Percentiles rank a stretch among this genome's conserved stretches.
Conservation (phyloP, 805 yeast species). For the Candida wancherniae region DNA sequence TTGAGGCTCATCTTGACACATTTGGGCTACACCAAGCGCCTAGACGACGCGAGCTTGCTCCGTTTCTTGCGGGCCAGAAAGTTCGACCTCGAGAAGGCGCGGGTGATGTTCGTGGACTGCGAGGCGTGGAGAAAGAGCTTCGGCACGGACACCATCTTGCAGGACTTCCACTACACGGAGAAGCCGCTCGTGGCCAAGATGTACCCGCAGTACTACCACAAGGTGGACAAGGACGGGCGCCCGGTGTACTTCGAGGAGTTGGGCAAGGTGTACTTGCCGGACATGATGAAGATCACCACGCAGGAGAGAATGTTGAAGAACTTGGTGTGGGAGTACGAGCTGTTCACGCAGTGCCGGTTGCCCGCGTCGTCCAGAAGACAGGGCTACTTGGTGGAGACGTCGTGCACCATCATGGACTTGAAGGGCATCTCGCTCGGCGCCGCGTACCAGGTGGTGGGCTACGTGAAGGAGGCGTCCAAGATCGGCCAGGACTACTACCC, state of each 20-base stretch:
- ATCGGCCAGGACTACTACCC: slow-evolving; percentile 98
- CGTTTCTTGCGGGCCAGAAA: slow-evolving; percentile 94
- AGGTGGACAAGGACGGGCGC: slow-evolving; percentile 94
- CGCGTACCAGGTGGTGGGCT: slow-evolving; percentile 79
- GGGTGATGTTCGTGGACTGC: slow-evolving; percentile 77
- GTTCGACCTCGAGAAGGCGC: slow-evolving; percentile 77
- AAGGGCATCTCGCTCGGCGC: slow-evolving; percentile 87
- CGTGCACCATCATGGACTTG: slow-evolving; percentile 92
- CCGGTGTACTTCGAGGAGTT: slow-evolving; percentile 93
- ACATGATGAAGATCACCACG: slow-evolving; percentile 89
- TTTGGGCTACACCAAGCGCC: slow-evolving; percentile 67
- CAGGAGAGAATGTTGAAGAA: slow-evolving; percentile 95
- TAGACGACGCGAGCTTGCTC: slow-evolving; percentile 79
- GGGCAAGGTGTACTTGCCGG: slow-evolving; percentile 83
- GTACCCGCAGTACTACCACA: slow-evolving; percentile 97
- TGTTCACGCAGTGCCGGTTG: slow-evolving; percentile 75
- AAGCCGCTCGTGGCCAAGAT: slow-evolving; percentile 82
- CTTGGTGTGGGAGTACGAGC: slow-evolving; percentile 96
- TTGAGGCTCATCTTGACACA: slow-evolving; percentile 55
- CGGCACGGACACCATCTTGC: slow-evolving; percentile 81
- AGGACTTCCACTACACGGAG: slow-evolving; percentile 89
- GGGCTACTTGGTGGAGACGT: slow-evolving; percentile 81
- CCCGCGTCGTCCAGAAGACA: slow-evolving; percentile 90
- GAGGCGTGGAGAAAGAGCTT: slow-evolving; percentile 88
- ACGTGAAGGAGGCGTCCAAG: slow-evolving; percentile 87